phyloP scores from a whole-genome alignment of 116 monocot species.

The Zostera marina region DNA sequence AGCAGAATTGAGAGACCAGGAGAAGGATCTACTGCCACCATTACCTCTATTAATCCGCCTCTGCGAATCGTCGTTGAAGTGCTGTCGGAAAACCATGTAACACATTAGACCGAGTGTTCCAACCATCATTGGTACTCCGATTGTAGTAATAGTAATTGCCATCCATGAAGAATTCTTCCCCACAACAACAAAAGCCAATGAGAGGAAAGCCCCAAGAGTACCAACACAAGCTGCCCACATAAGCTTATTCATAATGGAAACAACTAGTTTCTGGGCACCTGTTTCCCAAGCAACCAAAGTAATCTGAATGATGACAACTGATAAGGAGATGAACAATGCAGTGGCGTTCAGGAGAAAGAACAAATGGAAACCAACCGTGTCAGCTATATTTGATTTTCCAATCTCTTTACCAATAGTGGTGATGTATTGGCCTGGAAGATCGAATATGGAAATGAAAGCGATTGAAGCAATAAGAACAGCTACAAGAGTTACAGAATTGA shows the following conservation, averaged over 20 bases:
- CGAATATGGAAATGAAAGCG: slow-evolving; percentile 82
- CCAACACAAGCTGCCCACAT: slow-evolving; percentile 88
- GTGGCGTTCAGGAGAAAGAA: slow-evolving; percentile 79
- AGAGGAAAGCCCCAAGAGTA: slow-evolving; percentile 64
- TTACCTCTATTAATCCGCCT: slow-evolving; percentile 55
- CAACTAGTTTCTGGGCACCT: slow-evolving; percentile 68
- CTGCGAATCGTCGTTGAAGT: slow-evolving; percentile 73
- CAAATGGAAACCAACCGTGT: slow-evolving; percentile 24
- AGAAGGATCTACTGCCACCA: slow-evolving; percentile 82
- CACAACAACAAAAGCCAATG: slow-evolving; percentile 73
- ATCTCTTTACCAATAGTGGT: slow-evolving; percentile 12
- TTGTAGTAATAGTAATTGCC: slow-evolving; percentile 50
- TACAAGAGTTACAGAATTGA: slow-evolving; percentile 86
- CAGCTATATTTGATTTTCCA: slow-evolving; percentile 53
- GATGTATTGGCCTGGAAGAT: slow-evolving; percentile 63
- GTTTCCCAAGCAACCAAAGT: slow-evolving; percentile 96
- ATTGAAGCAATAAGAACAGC: slow-evolving; percentile 85
- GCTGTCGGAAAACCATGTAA: slow-evolving; percentile 45
- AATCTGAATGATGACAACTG: slow-evolving; percentile 88
- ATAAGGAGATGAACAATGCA: slow-evolving; percentile 75
- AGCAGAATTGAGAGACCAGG: slow-evolving; percentile 50
- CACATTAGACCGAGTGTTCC: slow-evolving; percentile 62
- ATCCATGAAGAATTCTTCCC: slow-evolving; percentile 53
- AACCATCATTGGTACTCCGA: slow-evolving; percentile 69
- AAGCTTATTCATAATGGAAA: slow-evolving; percentile 78